A percentile compares a stretch with the other conserved stretches of the same genome.
These are phyloP conservation scores for Arachis monticola DNA, from an alignment of 331 rosid genomes.

Conservation along the genomic window DNA sequence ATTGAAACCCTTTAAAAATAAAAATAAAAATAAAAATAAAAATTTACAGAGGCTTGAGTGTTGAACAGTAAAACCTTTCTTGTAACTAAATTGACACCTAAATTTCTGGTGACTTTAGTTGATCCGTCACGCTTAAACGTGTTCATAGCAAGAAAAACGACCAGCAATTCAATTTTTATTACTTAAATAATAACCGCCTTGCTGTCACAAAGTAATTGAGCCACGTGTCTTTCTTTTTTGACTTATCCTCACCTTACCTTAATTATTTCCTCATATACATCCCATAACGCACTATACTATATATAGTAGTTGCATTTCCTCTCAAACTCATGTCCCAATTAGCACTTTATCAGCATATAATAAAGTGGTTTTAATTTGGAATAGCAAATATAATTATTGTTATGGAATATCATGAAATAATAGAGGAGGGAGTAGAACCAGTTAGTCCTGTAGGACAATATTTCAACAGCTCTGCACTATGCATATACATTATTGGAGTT, in stretches of 20 bases:
- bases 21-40: neutral
- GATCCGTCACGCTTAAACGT: constrained; percentile 27
- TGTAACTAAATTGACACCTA: neutral
- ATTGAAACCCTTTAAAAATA: neutral
- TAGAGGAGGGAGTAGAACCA: constrained; percentile 33
- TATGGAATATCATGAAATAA: constrained; percentile 30
- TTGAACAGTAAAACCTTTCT: neutral
- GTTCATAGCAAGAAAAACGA: neutral
- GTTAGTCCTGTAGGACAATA: constrained; percentile 55
- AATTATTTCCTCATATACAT: neutral
- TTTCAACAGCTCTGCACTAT: constrained; percentile 42
- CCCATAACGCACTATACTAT: constrained; percentile 1
- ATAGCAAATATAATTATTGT: too few relatives aligned
- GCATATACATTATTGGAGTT: constrained; percentile 44
- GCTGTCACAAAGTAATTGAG: neutral
- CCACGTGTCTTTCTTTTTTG: neutral
- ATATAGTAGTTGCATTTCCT: constrained; percentile 22
- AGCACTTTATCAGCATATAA: neutral
- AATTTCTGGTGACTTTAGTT: constrained; percentile 29
- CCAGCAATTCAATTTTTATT: neutral
- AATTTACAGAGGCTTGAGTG: neutral
- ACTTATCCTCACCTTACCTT: neutral
- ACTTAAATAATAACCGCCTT: neutral
- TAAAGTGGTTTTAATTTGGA: too few relatives aligned
- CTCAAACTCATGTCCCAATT: neutral